Evolutionary conservation across 345 rosid species (phyloP).

Genomic region (Brassica juncea): DNA sequence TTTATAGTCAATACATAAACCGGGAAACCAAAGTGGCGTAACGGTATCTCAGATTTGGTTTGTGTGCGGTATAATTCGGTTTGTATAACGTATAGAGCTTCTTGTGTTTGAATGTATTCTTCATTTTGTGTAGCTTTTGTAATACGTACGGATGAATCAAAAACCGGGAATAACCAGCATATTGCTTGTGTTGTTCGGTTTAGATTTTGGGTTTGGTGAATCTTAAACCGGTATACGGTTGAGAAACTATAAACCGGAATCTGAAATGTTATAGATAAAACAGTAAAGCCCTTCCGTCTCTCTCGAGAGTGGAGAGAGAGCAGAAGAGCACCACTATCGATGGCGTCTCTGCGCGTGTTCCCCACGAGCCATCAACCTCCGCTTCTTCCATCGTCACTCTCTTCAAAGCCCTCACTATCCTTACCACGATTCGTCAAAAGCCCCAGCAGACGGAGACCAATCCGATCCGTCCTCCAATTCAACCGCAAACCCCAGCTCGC

Average conservation of each 20-base stretch:
- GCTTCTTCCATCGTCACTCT: slow-evolving; percentile 34
- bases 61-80: slow-evolving; percentile 26
- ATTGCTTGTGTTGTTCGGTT: not conserved
- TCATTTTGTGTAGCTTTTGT: not conserved
- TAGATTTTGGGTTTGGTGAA: not conserved
- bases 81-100: slow-evolving; percentile 21
- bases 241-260: slow-evolving; percentile 27
- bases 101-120: not conserved
- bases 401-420: not conserved
- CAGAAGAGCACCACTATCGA: slow-evolving; percentile 42
- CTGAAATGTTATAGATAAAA: slow-evolving; percentile 29
- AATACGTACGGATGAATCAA: slow-evolving; percentile 2
- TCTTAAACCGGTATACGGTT: not conserved
- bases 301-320: slow-evolving; percentile 16
- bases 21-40: slow-evolving; percentile 22
- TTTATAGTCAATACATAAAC: slow-evolving; percentile 19
- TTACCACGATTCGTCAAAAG: slow-evolving; percentile 24
- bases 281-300: slow-evolving; percentile 18
- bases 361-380: slow-evolving; percentile 38
- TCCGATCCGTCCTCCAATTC: slow-evolving; percentile 80
- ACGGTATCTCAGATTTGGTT: slow-evolving; percentile 26
- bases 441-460: slow-evolving; percentile 25
- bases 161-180: slow-evolving; percentile 4
- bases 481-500: slow-evolving; percentile 88
- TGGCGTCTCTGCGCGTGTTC: slow-evolving; percentile 51